These are phyloP conservation scores for Trifolium dubium DNA, from an alignment of 306 rosid genomes.

Conservation along the genomic window DNA sequence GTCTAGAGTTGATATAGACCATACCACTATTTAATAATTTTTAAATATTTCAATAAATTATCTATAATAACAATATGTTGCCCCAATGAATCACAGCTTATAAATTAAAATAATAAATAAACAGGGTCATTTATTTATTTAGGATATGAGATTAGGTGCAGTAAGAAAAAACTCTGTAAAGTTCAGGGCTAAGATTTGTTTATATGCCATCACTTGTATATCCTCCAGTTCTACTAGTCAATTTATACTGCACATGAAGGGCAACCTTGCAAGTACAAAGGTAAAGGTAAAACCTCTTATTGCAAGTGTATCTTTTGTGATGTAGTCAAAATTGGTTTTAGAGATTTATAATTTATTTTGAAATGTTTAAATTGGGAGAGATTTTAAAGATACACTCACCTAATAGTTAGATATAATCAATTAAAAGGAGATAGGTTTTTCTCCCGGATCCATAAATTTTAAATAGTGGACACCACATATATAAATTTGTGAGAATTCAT, in stretches of 20 bases:
- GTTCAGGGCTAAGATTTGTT: constrained; percentile 1
- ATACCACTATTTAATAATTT: background rate
- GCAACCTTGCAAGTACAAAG: background rate
- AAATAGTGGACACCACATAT: no score
- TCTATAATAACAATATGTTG: background rate
- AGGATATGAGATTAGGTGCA: background rate
- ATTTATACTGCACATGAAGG: constrained; percentile 24
- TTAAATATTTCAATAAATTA: background rate
- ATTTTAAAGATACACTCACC: no score
- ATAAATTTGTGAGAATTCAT: no score
- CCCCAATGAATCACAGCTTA: background rate
- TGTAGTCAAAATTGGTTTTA: no score
- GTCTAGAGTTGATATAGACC: background rate
- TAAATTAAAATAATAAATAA: background rate
- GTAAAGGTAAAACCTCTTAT: background rate
- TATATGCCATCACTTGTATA: background rate
- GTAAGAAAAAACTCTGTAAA: background rate
- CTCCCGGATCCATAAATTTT: no score
- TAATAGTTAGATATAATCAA: no score
- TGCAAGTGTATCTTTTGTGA: background rate
- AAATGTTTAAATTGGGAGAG: no score
- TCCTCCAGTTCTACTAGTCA: constrained; percentile 23
- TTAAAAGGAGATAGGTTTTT: no score
- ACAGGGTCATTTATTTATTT: background rate
- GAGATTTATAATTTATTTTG: no score